These are phyloP conservation scores for Polymyxa betae DNA, from an alignment of 208 protist genomes.

Conservation along the genomic window DNA sequence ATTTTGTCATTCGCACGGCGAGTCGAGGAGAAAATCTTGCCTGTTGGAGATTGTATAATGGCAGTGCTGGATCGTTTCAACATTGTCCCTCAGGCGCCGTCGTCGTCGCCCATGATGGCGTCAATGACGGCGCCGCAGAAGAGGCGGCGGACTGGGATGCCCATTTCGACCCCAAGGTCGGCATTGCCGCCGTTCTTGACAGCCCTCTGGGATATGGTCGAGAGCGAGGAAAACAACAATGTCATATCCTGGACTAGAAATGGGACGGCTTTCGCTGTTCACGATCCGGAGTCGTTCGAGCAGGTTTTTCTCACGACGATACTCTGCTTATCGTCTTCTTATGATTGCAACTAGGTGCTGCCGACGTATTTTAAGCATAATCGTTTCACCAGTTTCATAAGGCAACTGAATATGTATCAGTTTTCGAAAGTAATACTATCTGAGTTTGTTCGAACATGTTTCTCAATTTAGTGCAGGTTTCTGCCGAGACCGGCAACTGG, in stretches of 20 bases:
- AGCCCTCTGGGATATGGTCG: conserved; percentile 13
- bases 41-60: too few species aligned
- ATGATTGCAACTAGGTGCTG: background rate
- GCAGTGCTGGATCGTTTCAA: too few species aligned
- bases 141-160: too few species aligned
- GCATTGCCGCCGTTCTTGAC: background rate
- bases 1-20: too few species aligned
- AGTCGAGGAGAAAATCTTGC: too few species aligned
- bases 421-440: background rate
- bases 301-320: background rate
- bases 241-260: background rate
- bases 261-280: background rate
- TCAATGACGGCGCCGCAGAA: too few species aligned
- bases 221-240: background rate
- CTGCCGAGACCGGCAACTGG: background rate
- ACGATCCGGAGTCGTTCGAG: background rate
- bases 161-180: too few species aligned
- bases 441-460: background rate
- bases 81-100: too few species aligned
- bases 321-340: background rate
- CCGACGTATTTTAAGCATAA: background rate
- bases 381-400: background rate
- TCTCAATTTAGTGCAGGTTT: background rate
- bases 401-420: conserved; percentile 3
- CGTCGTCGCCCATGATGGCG: too few species aligned